Evolutionary conservation across 2,329 filamentous ascomycete species (phyloP).

Genomic region (Microascus cirrosus): DNA sequence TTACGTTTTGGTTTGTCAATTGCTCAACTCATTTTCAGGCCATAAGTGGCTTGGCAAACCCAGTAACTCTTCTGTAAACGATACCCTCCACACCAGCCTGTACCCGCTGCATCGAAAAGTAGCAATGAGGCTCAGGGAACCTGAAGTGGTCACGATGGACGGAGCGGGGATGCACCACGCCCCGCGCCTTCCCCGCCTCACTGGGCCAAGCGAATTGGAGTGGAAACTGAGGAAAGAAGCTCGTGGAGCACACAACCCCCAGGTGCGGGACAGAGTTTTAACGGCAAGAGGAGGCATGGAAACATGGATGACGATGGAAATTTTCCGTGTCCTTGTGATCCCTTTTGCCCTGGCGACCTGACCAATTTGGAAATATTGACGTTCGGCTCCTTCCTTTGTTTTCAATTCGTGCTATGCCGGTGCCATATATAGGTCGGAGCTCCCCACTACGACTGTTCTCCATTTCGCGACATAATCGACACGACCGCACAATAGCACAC

Average conservation of each 20-base stretch:
- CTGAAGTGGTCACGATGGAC: not conserved
- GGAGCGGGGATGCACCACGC: not conserved
- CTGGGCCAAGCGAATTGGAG: not conserved
- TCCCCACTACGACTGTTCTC: not conserved
- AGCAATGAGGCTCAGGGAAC: not conserved
- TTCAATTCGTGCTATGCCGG: not conserved
- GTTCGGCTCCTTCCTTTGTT: not conserved
- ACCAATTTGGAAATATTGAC: not conserved
- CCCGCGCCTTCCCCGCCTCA: not conserved
- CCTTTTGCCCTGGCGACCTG: not conserved
- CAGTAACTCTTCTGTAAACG: not conserved
- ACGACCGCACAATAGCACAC: not conserved
- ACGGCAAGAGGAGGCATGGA: not conserved
- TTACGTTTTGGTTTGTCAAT: not conserved
- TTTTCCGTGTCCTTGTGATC: slow-evolving; percentile 3
- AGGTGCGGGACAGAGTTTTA: not conserved
- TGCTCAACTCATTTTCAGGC: not conserved
- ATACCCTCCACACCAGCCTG: not conserved
- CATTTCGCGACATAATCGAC: not conserved
- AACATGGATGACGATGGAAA: not conserved
- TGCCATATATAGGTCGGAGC: not conserved
- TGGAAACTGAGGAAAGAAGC: not conserved
- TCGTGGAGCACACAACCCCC: not conserved
- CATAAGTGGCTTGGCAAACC: not conserved
- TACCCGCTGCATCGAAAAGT: not conserved